A percentile compares a stretch with the other conserved stretches of the same genome.
Conservation (phyloP, 2,329 filamentous ascomycete genomes). For the Teratosphaeria destructans region DNA sequence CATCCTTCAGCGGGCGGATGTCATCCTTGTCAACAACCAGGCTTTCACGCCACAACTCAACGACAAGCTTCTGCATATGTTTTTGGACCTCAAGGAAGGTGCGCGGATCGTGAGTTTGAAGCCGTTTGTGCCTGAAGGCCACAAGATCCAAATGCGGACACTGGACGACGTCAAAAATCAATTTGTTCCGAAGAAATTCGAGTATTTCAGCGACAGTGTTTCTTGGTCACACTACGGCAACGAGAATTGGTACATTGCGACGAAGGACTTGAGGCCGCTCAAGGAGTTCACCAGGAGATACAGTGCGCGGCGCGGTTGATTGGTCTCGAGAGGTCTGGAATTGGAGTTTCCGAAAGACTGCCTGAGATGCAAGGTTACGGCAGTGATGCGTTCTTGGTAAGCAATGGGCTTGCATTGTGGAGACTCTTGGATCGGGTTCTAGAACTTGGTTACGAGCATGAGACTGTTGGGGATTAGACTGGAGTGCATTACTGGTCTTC, state of each 20-base stretch:
- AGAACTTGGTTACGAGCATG: not conserved
- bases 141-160: conserved; percentile 63
- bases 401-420: not conserved
- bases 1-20: conserved; percentile 73
- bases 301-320: not conserved
- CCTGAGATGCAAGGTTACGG: not conserved
- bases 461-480: not conserved
- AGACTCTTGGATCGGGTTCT: not conserved
- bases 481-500: not conserved
- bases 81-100: conserved; percentile 84
- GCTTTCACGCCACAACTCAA: conserved; percentile 86
- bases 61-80: conserved; percentile 73
- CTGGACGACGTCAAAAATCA: conserved; percentile 73
- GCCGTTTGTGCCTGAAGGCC: conserved; percentile 74
- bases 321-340: not conserved
- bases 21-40: conserved; percentile 97
- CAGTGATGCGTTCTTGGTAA: not conserved
- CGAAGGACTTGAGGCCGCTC: conserved; percentile 53
- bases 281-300: conserved; percentile 14
- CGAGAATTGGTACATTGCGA: conserved; percentile 82
- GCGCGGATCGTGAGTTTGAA: conserved; percentile 86
- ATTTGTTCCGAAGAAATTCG: conserved; percentile 61
- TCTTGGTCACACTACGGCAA: conserved; percentile 75
- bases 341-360: too few species aligned
- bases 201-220: conserved; percentile 61